These are phyloP conservation scores for Colletotrichum theobromicola DNA, from an alignment of 2,329 filamentous ascomycete genomes.

Conservation along the genomic window DNA sequence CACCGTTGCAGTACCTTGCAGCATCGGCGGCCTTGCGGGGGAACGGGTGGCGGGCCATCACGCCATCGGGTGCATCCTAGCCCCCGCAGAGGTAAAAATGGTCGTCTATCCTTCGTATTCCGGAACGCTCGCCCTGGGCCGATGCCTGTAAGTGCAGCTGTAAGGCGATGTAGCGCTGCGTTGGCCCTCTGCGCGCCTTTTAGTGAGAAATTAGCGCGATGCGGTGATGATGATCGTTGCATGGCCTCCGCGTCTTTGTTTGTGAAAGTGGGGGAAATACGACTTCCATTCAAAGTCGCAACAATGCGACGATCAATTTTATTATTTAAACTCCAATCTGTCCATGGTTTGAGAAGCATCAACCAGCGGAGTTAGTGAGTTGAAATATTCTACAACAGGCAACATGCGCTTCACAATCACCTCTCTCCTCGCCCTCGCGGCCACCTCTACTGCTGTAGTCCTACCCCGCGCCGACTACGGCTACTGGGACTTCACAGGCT, in stretches of 20 bases:
- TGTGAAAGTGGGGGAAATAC: not conserved
- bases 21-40: not conserved
- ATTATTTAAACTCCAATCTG: not conserved
- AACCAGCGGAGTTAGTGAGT: not conserved
- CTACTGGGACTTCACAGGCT: slow-evolving; percentile 5
- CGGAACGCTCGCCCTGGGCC: not conserved
- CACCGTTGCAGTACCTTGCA: not conserved
- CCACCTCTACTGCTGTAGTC: not conserved
- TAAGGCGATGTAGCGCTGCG: not conserved
- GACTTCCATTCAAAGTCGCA: not conserved
- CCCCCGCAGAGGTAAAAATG: not conserved
- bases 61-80: not conserved
- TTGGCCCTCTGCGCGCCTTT: not conserved
- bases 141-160: not conserved
- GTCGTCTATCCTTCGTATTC: not conserved
- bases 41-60: not conserved
- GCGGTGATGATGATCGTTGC: not conserved
- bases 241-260: not conserved
- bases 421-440: not conserved
- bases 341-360: not conserved
- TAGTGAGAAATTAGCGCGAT: not conserved
- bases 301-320: not conserved
- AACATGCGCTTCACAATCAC: not conserved
- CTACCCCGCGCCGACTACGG: not conserved
- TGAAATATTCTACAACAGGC: not conserved